These are phyloP conservation scores for Orbilia blumenaviensis DNA, from an alignment of 2,329 filamentous ascomycete genomes.

Conservation along the genomic window DNA sequence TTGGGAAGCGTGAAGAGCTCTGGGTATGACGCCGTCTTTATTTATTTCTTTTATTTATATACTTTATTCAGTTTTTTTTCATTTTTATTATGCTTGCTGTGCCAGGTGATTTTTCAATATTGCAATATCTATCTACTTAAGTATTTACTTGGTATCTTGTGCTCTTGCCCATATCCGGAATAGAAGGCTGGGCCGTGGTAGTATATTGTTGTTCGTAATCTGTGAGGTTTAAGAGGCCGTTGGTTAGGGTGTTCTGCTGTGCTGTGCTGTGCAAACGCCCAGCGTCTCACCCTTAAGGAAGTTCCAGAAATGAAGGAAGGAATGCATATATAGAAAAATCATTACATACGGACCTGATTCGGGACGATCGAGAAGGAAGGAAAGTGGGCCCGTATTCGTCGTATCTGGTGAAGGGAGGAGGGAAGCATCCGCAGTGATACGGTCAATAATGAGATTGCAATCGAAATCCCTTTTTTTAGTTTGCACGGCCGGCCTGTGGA, in stretches of 20 bases:
- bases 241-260: background rate
- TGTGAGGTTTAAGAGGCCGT: background rate
- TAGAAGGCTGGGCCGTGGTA: background rate
- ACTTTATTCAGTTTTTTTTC: background rate
- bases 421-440: slow-evolving; percentile 17
- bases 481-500: slow-evolving; percentile 1
- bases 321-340: slow-evolving; percentile 14
- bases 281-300: slow-evolving; percentile 3
- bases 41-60: no score
- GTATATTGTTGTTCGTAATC: background rate
- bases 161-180: background rate
- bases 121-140: no score
- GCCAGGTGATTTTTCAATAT: background rate
- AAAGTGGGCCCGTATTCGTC: background rate
- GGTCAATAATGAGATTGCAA: slow-evolving; percentile 26
- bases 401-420: slow-evolving; percentile 3
- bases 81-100: slow-evolving; percentile 3
- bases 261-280: background rate
- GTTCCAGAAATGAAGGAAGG: slow-evolving; percentile 20
- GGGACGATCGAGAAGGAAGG: slow-evolving; percentile 1
- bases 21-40: background rate
- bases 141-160: background rate
- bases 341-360: background rate
- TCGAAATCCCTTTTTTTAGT: slow-evolving; percentile 12
- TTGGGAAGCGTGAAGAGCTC: background rate